A percentile compares a stretch with the other conserved stretches of the same genome.
Conservation (phyloP, 2,329 filamentous ascomycete species). For the Tolypocladium cylindrosporum region DNA sequence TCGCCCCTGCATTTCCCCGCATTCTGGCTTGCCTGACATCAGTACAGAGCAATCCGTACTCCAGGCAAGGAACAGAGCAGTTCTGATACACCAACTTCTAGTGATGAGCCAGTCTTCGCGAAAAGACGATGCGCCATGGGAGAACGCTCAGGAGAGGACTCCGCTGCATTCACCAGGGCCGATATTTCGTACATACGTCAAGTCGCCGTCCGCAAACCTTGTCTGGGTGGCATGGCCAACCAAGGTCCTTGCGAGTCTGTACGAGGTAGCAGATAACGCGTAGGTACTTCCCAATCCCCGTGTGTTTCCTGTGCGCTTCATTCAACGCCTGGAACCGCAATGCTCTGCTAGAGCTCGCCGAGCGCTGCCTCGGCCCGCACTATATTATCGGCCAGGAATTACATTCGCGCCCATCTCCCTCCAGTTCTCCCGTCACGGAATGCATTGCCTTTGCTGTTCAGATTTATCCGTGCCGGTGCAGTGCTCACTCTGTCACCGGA, state of each 20-base stretch:
- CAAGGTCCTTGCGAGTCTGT: not conserved
- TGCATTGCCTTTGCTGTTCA: not conserved
- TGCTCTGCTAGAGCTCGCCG: not conserved
- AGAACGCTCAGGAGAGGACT: not conserved
- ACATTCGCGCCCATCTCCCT: not conserved
- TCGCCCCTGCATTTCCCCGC: too few relatives aligned
- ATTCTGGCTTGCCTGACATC: too few relatives aligned
- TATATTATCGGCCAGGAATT: not conserved
- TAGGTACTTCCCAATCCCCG: not conserved
- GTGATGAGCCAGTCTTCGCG: not conserved
- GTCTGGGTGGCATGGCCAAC: not conserved
- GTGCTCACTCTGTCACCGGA: not conserved
- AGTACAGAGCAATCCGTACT: too few relatives aligned
- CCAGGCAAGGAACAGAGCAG: too few relatives aligned
- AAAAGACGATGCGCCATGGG: not conserved
- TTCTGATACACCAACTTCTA: too few relatives aligned
- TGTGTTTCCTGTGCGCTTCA: not conserved
- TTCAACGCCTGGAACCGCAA: not conserved
- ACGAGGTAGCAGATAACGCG: not conserved
- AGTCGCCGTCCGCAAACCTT: too few relatives aligned
- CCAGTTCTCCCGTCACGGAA: not conserved
- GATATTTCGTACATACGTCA: too few relatives aligned
- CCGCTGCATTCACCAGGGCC: not conserved
- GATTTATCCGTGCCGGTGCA: not conserved
- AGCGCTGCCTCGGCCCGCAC: not conserved